phyloP scores from a whole-genome alignment of 225 moss, liverwort and hornwort species.

The Antitrichia curtipendula region DNA sequence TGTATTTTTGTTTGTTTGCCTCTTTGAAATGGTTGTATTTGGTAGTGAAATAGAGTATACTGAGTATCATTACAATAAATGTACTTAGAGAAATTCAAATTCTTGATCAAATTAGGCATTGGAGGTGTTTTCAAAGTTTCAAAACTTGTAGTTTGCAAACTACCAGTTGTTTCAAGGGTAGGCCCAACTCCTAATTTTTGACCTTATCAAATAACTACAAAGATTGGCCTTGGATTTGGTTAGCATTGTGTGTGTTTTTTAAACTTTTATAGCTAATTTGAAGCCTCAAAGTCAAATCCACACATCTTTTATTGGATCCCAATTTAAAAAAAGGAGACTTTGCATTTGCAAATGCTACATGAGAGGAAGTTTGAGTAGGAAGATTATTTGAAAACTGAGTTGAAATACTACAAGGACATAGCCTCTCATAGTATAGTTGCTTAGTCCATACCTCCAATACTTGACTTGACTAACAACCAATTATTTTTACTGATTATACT shows the following conservation, averaged over 20 bases:
- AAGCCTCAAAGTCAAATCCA: not conserved
- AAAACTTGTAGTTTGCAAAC: too few species aligned
- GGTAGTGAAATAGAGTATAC: too few species aligned
- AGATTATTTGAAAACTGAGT: not conserved
- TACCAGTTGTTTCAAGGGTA: too few species aligned
- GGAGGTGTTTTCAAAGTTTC: not conserved
- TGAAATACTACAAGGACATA: not conserved
- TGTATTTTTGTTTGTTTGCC: accelerated
- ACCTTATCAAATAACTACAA: too few species aligned
- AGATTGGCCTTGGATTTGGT: too few species aligned
- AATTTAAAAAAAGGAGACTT: accelerated
- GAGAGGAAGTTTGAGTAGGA: not conserved
- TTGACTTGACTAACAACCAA: not conserved
- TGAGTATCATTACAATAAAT: too few species aligned
- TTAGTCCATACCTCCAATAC: not conserved
- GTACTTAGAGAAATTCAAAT: too few species aligned
- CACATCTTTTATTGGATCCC: accelerated
- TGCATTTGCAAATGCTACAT: not conserved
- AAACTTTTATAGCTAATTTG: accelerated
- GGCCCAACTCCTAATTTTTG: not conserved
- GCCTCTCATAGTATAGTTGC: accelerated
- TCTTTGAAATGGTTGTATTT: not conserved
- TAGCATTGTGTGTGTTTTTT: not conserved
- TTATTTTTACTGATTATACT: accelerated
- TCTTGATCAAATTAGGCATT: not conserved